Evolutionary conservation across 345 rosid genomes (phyloP), one percentile per base, ranked within the genome.

Genomic region (Salix exigua): DNA sequence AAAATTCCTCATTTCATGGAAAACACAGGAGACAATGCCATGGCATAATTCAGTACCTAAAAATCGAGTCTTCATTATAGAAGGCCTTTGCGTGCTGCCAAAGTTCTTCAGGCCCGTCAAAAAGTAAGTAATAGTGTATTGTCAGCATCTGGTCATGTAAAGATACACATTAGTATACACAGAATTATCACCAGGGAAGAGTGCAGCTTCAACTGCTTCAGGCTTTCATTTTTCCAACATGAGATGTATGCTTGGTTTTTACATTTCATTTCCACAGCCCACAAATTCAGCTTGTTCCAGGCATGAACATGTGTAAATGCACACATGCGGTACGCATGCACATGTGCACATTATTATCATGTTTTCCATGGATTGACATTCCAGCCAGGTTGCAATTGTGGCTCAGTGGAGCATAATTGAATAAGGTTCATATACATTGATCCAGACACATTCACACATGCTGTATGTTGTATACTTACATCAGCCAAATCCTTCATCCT

Each of bases 401-500:
- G 48, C 48, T 44, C 2, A 44, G 48, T 44, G 13, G 17, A 44
- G 17, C 48, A 12, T 11, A 12, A 44, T 44, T 44, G 16, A 44
- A 13, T 58, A 26, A 58, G 30, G 42, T 44, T 19, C 16, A 38
- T 46, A 17, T 37, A 17, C 19, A 42, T 51, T n/a, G 18, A 64
- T 73, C 37, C 19, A 60, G 5, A 5, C 16, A 61, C 48, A 28
- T 50, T 33, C 53, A 30, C 33, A 73, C 16, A 53, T 25, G 37
- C n/a, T n/a, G n/a, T 63, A n/a, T 35, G 46, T 66, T 61, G 44
- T 38, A 62, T 30, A 81, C 97, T 90, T 86, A 95, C 99, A 87
- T 95, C 97, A 77, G 97, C 97, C 82, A 93, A 82, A 63, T 95
- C 99, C 88, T 90, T 95, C 91, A 95, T 78, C 84, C 88, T 90